Conservation (phyloP, 805 yeast genomes). For the Candida lessepsii region DNA sequence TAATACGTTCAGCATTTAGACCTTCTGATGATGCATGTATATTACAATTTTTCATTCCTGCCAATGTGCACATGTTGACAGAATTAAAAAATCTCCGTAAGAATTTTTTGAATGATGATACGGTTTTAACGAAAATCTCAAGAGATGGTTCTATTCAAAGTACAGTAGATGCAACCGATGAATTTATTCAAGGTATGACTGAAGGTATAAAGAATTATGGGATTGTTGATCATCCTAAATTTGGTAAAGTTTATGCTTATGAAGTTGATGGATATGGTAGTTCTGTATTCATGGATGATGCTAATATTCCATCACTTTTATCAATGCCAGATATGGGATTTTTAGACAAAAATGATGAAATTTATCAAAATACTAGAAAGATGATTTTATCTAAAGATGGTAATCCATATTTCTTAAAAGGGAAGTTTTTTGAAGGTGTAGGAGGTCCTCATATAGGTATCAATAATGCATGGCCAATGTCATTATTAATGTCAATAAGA, state of each 20-base stretch:
- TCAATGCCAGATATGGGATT: constrained; percentile 81
- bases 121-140: constrained; percentile 8
- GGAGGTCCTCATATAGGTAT: constrained; percentile 93
- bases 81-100: constrained; percentile 48
- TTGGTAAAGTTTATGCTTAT: constrained; percentile 80
- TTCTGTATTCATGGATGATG: constrained; percentile 78
- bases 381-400: constrained; percentile 70
- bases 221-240: constrained; percentile 61
- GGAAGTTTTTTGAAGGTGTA: constrained; percentile 65
- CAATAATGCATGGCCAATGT: constrained; percentile 88
- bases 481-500: constrained; percentile 69
- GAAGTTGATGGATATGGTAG: constrained; percentile 90
- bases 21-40: constrained; percentile 88
- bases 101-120: constrained; percentile 18
- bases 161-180: constrained; percentile 22
- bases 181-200: constrained; percentile 43
- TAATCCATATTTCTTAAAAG: constrained; percentile 74
- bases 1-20: constrained; percentile 79
- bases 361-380: constrained; percentile 75
- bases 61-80: constrained; percentile 71
- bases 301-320: constrained; percentile 79
- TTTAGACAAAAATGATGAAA: constrained; percentile 45
- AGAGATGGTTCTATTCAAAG: constrained; percentile 1
- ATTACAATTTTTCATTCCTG: constrained; percentile 81
- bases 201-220: constrained; percentile 64